A percentile compares a stretch with the other conserved stretches of the same genome.
These are phyloP conservation scores for Colletotrichum gigasporum DNA, from an alignment of 2,329 filamentous ascomycete species.

Conservation along the genomic window DNA sequence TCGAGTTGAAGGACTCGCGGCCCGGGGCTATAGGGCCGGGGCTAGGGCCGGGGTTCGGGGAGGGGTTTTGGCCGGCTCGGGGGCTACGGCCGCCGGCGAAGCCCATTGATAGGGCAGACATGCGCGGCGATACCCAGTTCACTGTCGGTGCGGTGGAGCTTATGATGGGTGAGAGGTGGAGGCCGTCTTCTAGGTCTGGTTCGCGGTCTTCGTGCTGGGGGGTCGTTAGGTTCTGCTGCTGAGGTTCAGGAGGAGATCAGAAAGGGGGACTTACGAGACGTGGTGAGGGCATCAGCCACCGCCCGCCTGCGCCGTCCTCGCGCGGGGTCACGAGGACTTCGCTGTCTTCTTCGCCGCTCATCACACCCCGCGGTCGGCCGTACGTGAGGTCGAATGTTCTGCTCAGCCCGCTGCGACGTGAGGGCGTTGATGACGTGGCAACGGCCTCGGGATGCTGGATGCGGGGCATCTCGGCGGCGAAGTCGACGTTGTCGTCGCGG, in stretches of 20 bases:
- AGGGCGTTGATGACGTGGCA: not conserved
- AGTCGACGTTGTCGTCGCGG: not conserved
- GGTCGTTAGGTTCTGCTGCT: not conserved
- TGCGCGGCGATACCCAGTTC: constrained; percentile 27
- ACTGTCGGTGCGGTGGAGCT: constrained; percentile 13
- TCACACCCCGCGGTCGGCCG: not conserved
- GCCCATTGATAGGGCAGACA: constrained; percentile 30
- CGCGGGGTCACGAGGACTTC: constrained; percentile 12
- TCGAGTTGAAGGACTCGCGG: constrained; percentile 6
- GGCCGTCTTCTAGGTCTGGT: constrained; percentile 15
- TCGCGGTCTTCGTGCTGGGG: not conserved
- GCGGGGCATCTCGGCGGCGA: not conserved
- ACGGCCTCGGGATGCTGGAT: not conserved
- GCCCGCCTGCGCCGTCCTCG: not conserved
- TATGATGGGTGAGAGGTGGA: not conserved
- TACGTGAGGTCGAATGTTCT: not conserved
- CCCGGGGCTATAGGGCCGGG: no score
- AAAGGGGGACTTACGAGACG: not conserved
- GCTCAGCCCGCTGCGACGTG: constrained; percentile 15
- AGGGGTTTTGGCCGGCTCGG: no score
- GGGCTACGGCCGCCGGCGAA: not conserved
- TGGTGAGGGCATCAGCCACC: not conserved
- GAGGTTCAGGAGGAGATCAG: no score
- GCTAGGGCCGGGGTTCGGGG: no score
- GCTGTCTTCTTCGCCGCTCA: not conserved